A percentile compares a stretch with the other conserved stretches of the same genome.
phyloP scores from a whole-genome alignment of 108 stramenopile species.

The Fragilariopsis cylindrus region DNA sequence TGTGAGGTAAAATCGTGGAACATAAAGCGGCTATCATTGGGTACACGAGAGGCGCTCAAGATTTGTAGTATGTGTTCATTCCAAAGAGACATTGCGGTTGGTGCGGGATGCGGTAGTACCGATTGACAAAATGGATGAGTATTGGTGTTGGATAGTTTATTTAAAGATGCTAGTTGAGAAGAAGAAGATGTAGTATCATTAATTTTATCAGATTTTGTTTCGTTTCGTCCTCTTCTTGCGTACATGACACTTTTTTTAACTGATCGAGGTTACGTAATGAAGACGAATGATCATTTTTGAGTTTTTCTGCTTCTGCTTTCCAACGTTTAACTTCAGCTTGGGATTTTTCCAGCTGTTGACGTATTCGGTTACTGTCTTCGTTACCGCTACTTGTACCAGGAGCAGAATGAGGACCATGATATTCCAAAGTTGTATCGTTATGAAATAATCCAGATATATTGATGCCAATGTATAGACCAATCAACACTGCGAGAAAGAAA shows the following conservation, averaged over 20 bases:
- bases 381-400: background rate
- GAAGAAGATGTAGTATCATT: background rate
- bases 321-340: background rate
- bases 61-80: conserved; percentile 26
- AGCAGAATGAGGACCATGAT: background rate
- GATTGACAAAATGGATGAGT: conserved; percentile 32
- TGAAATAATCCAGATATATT: conserved; percentile 19
- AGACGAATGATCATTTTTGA: conserved; percentile 4
- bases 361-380: background rate
- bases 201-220: background rate
- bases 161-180: background rate
- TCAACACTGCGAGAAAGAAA: conserved; percentile 10
- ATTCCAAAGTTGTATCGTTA: no score
- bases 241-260: background rate
- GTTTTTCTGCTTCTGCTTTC: background rate
- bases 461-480: conserved; percentile 26
- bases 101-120: conserved; percentile 25
- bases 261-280: background rate
- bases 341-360: background rate
- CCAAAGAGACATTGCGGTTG: conserved; percentile 40
- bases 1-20: conserved; percentile 41
- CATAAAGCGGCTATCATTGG: conserved; percentile 20
- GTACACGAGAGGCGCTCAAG: conserved; percentile 30
- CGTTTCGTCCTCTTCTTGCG: background rate
- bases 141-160: background rate